Evolutionary conservation across 805 yeast genomes (phyloP), one percentile per base, ranked within the genome.

Genomic region (Kodamaea sagamina): DNA sequence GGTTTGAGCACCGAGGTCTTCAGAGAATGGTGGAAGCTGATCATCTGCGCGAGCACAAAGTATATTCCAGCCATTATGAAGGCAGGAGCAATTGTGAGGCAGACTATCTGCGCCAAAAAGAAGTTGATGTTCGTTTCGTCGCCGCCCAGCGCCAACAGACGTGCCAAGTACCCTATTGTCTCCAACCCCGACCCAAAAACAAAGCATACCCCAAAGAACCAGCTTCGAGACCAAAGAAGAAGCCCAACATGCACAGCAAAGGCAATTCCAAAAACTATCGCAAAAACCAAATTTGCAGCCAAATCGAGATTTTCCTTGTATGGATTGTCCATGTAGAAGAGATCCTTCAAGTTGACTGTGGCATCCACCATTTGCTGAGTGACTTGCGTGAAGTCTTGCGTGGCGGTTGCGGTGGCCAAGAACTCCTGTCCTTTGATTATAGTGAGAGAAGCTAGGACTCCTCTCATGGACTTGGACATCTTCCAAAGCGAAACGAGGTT

Each of bases 321-420:
- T 12, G 57, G 39, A 46, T 61, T 65, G 35, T 58, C 49, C 10
- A 64, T 68, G 42, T 47, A 35, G 6, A 52, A 60, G 42, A 67
- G 55, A 12, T 44, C 57, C 26, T 59, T 41, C 47, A 68, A 59
- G 44, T 66, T 65, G 29, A 65, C 49, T 5, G 68, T 57, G 18
- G 63, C 61, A 28, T 65, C 52, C 43, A 59, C 60, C 18, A 67
- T 59, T 6, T 54, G 67, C 42, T 63, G 54, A 15, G 68, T 62
- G 7, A 69, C 71, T 25, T 44, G 18, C 1, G 67, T 56, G 36
- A 50, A 46, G 1, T 54, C 61, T 25, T 25, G 41, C n/a, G 44
- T 31, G 22, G 51, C 59, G 2, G 74, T 67, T 13, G 72, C 72
- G 4, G 72, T 67, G 15, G 73, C 73, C 32, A 63, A 47, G 2